These are phyloP conservation scores for Panus rudis DNA, from an alignment of 768 basidiomycete genomes.

Conservation along the genomic window DNA sequence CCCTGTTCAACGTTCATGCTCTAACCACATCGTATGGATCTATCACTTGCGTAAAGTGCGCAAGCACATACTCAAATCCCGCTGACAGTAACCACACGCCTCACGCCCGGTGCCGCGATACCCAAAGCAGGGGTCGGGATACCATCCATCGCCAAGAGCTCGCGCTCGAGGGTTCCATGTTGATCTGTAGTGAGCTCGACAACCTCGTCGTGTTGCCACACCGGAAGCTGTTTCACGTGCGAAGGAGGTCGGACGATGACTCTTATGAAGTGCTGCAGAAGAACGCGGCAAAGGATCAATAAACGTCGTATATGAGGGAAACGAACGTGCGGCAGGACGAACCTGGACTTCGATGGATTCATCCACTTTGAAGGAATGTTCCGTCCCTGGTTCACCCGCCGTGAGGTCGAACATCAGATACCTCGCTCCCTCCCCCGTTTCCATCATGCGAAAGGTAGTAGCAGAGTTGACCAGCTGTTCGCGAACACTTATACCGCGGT, in stretches of 20 bases:
- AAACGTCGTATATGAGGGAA: too few species aligned
- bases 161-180: constrained; percentile 32
- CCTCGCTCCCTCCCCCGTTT: constrained; percentile 29
- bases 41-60: too few species aligned
- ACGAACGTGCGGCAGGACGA: too few species aligned
- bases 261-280: constrained; percentile 32
- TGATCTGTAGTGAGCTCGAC: constrained; percentile 33
- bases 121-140: constrained; percentile 35
- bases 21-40: too few species aligned
- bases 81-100: too few species aligned
- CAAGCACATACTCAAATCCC: too few species aligned
- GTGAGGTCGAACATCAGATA: constrained; percentile 28
- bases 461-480: constrained; percentile 21
- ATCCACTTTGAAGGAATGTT: constrained; percentile 30
- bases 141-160: constrained; percentile 30
- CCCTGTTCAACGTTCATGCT: too few species aligned
- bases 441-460: constrained; percentile 19
- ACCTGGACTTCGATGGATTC: constrained; percentile 17
- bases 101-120: too few species aligned
- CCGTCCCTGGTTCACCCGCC: constrained; percentile 31
- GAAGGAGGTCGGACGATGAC: constrained; percentile 26
- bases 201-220: constrained; percentile 29
- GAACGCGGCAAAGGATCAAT: too few species aligned
- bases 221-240: constrained; percentile 26
- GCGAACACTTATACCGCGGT: constrained; percentile 19